Evolutionary conservation across 2,329 filamentous ascomycete genomes (phyloP), one percentile per base, ranked within the genome.

Genomic region (Trichoderma sp.): DNA sequence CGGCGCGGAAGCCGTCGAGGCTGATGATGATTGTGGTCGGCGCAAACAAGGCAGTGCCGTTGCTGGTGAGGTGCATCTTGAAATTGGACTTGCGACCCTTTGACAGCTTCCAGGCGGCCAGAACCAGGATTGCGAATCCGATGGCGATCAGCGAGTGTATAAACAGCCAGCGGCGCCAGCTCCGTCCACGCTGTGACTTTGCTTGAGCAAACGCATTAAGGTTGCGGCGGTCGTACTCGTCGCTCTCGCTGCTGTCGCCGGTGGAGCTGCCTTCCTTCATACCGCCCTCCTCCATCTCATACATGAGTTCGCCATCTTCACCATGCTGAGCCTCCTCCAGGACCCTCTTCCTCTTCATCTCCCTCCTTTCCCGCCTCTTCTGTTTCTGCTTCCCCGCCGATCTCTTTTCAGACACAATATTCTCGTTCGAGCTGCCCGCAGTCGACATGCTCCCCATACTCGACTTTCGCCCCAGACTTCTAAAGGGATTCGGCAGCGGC

Each of bases 21-120:
- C 95, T 98, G 78, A 99, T 93, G 68, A 98, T 86, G 72, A 99
- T 92, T 2, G 96, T 98, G 0, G 96, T 99, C 1, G 95, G 94
- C 11, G 90, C 92, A 79, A 98, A 99, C 5, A 93, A 83, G 2
- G 94, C 92, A 0, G 94, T 97, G 68, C 96, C 96, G 80, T 99
- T 99, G 83, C 87, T 91, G 73, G 87, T 77, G 26, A 88, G 75
- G 32, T 73, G 76, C 61, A 81, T 79, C 57, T 79, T 76, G 15
- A 73, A 70, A 20, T 74, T 73, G 1, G 74, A 79, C 72, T 82
- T 85, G 66, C 82, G 83, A 72, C 82, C 81, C 53, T 85, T 78
- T 9, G 88, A 88, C 43, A 90, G 76, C 78, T 88, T 90, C 87
- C 88, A 90, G 1, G 88, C 87, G 26, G 87, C 77, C 34, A 91